Evolutionary conservation across 805 yeast genomes (phyloP), one percentile per base, ranked within the genome.

Genomic region (Kuraishia ogatae): DNA sequence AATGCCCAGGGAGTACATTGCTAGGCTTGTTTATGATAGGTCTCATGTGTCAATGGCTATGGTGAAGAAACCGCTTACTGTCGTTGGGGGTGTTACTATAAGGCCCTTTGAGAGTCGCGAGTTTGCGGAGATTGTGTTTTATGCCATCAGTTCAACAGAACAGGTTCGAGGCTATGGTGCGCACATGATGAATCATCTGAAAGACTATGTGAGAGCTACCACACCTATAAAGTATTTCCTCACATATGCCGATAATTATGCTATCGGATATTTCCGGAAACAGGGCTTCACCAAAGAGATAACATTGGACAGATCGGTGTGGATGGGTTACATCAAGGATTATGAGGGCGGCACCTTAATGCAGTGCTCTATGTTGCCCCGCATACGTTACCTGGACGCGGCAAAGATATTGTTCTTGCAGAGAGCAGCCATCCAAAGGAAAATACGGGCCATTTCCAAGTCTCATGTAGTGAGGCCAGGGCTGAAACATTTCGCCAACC

Each of bases 311-410:
- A 87, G 85, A 60, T 81, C 82, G 53, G 78, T 85, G 39, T 94
- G 99, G 99, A 89, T 90, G 94, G 99, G 99, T 2, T 94, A 94
- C 70, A 94, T 94, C 66, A 94, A 94, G 70, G 99, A 94, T 74
- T 94, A 94, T 71, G 99, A 94, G 72, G 99, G 99, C 24, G 99
- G 98, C 62, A 94, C 99, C 0, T 74, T 94, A 58, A 93, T 94
- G 97, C 98, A 94, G 72, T 94, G 99, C 67, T 73, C 93, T 0
- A 92, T 93, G 96, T 74, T 94, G 53, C 97, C 97, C 0, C 76
- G 82, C 52, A 84, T 90, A 56, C 80, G 98, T 60, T 94, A 94
- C 69, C 74, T 94, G 53, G 99, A 94, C 67, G 85, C 89, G 60
- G 86, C 87, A 1, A 93, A 91, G 68, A 89, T 94, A 48, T 70